Conservation (phyloP, 2,329 filamentous ascomycete species). For the Domatiomyces globalis region DNA sequence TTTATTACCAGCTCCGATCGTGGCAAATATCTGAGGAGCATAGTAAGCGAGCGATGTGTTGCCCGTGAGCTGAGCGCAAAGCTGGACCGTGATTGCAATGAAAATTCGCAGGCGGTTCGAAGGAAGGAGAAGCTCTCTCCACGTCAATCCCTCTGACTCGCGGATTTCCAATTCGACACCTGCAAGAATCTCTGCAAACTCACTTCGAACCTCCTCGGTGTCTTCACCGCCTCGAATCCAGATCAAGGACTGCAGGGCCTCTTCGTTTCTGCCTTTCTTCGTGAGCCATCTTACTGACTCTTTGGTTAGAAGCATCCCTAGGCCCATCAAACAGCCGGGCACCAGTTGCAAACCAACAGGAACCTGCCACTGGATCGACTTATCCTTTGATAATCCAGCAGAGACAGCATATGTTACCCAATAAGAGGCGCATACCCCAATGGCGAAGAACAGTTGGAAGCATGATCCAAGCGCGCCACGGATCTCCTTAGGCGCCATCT, state of each 20-base stretch:
- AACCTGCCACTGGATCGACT: constrained; percentile 40
- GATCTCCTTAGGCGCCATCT: constrained; percentile 32
- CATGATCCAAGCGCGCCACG: constrained; percentile 36
- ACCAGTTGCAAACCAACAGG: constrained; percentile 40
- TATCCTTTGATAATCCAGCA: constrained; percentile 21
- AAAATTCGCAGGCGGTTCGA: constrained; percentile 36
- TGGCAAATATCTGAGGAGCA: constrained; percentile 38
- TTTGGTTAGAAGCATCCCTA: constrained; percentile 37
- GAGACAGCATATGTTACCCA: constrained; percentile 40
- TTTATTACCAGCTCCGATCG: constrained; percentile 36
- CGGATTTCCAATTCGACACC: constrained; percentile 36
- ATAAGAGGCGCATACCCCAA: constrained; percentile 39
- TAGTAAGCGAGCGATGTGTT: constrained; percentile 36
- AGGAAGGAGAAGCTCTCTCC: constrained; percentile 34
- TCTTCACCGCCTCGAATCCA: constrained; percentile 39
- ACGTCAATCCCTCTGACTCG: constrained; percentile 32
- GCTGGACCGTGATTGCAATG: constrained; percentile 37
- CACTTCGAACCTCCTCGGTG: constrained; percentile 21
- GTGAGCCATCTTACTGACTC: constrained; percentile 37
- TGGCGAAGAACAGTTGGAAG: constrained; percentile 39
- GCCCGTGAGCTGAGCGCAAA: constrained; percentile 36
- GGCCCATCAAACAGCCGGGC: constrained; percentile 32
- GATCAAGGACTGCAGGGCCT: constrained; percentile 35
- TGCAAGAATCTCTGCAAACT: constrained; percentile 28
- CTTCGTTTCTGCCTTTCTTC: constrained; percentile 31